These are phyloP conservation scores for Chlamydomonas sphaeroides DNA, from an alignment of 139 green algal genomes.

Conservation along the genomic window DNA sequence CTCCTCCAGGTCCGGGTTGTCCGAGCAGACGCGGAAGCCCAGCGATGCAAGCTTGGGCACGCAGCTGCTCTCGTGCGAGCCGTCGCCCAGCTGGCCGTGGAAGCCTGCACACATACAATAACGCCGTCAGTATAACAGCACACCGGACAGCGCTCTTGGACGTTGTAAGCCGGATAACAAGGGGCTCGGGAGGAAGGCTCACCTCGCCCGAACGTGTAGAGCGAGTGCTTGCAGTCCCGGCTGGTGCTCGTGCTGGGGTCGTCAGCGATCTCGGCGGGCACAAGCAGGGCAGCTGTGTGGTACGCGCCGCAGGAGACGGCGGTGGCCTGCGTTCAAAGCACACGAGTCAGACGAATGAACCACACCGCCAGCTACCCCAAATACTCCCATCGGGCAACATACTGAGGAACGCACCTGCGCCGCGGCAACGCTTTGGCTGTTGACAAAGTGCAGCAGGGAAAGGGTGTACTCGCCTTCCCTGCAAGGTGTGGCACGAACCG, in stretches of 20 bases:
- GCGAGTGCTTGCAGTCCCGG: conserved; percentile 40
- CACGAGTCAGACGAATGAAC: not conserved
- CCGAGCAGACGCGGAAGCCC: conserved; percentile 55
- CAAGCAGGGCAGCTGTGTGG: conserved; percentile 73
- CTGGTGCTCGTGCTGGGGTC: not conserved
- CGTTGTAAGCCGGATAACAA: no score
- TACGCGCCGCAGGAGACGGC: conserved; percentile 74
- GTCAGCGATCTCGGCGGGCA: conserved; percentile 35
- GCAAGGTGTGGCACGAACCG: no score
- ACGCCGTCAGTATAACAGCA: no score
- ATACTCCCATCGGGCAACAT: no score
- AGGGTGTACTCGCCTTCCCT: conserved; percentile 72
- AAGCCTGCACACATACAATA: no score
- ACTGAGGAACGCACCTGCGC: conserved; percentile 57
- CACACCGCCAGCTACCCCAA: no score
- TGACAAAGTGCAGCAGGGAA: conserved; percentile 76
- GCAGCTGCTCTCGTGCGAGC: conserved; percentile 50
- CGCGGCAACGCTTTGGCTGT: conserved; percentile 71
- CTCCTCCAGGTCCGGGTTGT: conserved; percentile 59
- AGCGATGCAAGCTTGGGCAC: conserved; percentile 46
- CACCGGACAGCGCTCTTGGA: no score
- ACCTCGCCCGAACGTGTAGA: conserved; percentile 61
- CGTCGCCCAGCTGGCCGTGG: conserved; percentile 82
- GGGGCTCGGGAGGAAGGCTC: no score
- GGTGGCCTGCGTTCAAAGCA: conserved; percentile 60